phyloP scores from a whole-genome alignment of 208 protist genomes.

The Trypanosoma rangeli region DNA sequence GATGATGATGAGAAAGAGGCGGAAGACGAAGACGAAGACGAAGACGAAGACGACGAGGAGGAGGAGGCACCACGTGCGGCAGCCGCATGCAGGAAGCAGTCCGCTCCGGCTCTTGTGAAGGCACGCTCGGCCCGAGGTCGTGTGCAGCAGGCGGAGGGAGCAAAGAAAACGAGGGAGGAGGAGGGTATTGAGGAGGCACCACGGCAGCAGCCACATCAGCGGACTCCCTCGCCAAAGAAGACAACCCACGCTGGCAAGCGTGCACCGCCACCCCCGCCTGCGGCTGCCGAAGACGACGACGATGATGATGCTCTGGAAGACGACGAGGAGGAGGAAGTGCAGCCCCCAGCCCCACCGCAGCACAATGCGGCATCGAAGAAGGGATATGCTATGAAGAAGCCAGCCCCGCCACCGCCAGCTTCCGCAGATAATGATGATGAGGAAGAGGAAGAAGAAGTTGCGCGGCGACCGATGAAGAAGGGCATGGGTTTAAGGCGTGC shows the following conservation, averaged over 20 bases:
- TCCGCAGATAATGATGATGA: conserved; percentile 8
- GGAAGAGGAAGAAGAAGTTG: conserved; percentile 12
- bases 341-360: background rate
- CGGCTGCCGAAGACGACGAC: conserved; percentile 17
- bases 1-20: conserved; percentile 33
- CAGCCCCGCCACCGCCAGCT: conserved; percentile 6
- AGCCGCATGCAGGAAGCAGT: conserved; percentile 2
- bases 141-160: background rate
- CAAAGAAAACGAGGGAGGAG: background rate
- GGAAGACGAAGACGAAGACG: conserved; percentile 23
- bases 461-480: conserved; percentile 13
- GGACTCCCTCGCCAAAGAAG: background rate
- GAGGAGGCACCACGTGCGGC: background rate
- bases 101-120: background rate
- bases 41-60: conserved; percentile 35
- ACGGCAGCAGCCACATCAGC: background rate
- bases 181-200: background rate
- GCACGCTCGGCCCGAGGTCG: conserved; percentile 1
- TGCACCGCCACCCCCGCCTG: conserved; percentile 9
- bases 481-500: background rate
- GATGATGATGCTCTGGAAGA: conserved; percentile 22
- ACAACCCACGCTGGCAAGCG: background rate
- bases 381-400: conserved; percentile 15
- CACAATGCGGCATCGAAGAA: conserved; percentile 23
- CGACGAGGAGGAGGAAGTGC: conserved; percentile 12